These are phyloP conservation scores for Orbilia brochopaga DNA, from an alignment of 2,329 filamentous ascomycete species.

Conservation along the genomic window DNA sequence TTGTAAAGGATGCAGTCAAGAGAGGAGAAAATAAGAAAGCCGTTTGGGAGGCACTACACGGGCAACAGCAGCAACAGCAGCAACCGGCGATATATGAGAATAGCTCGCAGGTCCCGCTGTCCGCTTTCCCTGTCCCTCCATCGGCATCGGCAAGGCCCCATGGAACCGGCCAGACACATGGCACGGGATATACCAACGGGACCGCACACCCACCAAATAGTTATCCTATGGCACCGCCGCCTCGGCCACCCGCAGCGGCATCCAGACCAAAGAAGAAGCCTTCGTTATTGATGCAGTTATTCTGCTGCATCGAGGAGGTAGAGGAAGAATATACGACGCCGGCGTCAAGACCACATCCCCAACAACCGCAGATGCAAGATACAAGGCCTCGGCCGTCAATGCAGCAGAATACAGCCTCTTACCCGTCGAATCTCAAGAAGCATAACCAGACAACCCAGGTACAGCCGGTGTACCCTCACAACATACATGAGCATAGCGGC, in stretches of 20 bases:
- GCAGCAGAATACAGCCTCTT: slow-evolving; percentile 22
- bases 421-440: slow-evolving; percentile 17
- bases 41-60: slow-evolving; percentile 38
- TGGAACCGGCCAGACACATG: neutral
- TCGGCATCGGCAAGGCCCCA: neutral
- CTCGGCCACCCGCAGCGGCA: slow-evolving; percentile 14
- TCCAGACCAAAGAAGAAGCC: slow-evolving; percentile 29
- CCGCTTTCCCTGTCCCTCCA: slow-evolving; percentile 1
- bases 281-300: slow-evolving; percentile 32
- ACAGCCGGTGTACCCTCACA: slow-evolving; percentile 26
- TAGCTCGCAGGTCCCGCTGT: slow-evolving; percentile 12
- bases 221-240: slow-evolving; percentile 22
- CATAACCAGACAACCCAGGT: slow-evolving; percentile 8
- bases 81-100: slow-evolving; percentile 2
- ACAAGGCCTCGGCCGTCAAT: slow-evolving; percentile 19
- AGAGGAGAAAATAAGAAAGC: slow-evolving; percentile 26
- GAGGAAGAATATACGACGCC: slow-evolving; percentile 31
- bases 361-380: slow-evolving; percentile 38
- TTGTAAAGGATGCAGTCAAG: slow-evolving; percentile 38
- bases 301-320: slow-evolving; percentile 32
- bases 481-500: slow-evolving; percentile 34
- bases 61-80: slow-evolving; percentile 16
- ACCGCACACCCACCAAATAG: slow-evolving; percentile 33
- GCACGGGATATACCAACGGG: slow-evolving; percentile 19
- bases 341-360: slow-evolving; percentile 20